A percentile compares a stretch with the other conserved stretches of the same genome.
Conservation (phyloP, 2,329 filamentous ascomycete species). For the Cordyceps javanica region DNA sequence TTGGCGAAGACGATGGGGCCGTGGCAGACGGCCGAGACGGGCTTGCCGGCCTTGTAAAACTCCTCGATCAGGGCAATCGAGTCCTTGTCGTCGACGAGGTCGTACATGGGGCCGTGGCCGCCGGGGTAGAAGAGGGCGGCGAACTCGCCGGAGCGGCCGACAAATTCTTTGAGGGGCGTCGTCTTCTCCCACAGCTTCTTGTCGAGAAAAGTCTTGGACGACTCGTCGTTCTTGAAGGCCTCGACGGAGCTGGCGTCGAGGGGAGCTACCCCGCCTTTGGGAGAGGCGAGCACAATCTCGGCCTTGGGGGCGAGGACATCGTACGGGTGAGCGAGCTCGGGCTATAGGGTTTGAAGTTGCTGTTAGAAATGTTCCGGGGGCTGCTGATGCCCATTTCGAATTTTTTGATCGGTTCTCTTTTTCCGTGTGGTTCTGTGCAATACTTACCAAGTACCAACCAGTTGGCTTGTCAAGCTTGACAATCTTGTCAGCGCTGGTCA, state of each 20-base stretch:
- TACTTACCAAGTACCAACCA: slow-evolving; percentile 62
- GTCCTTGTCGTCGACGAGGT: slow-evolving; percentile 51
- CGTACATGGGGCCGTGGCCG: slow-evolving; percentile 61
- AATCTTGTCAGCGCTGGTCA: slow-evolving; percentile 56
- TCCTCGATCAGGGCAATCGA: slow-evolving; percentile 55
- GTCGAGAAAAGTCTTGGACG: slow-evolving; percentile 50
- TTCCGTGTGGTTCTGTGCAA: background rate
- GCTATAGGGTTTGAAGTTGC: slow-evolving; percentile 31
- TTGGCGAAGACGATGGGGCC: slow-evolving; percentile 58
- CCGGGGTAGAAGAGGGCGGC: slow-evolving; percentile 56
- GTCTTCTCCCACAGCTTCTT: slow-evolving; percentile 59
- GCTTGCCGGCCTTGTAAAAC: slow-evolving; percentile 55
- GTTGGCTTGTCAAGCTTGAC: slow-evolving; percentile 46
- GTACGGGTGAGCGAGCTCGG: slow-evolving; percentile 61
- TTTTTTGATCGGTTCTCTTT: background rate
- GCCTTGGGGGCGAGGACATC: slow-evolving; percentile 48
- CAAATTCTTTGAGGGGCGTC: slow-evolving; percentile 47
- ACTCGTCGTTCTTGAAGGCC: slow-evolving; percentile 45
- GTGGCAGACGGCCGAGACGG: slow-evolving; percentile 63
- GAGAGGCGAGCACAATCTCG: slow-evolving; percentile 54
- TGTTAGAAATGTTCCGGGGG: background rate
- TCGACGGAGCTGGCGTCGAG: slow-evolving; percentile 55
- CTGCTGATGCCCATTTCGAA: background rate
- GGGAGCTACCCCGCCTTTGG: slow-evolving; percentile 54
- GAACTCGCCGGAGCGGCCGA: slow-evolving; percentile 53